phyloP scores from a whole-genome alignment of 768 basidiomycete species.

The Phanerochaete carnosa region DNA sequence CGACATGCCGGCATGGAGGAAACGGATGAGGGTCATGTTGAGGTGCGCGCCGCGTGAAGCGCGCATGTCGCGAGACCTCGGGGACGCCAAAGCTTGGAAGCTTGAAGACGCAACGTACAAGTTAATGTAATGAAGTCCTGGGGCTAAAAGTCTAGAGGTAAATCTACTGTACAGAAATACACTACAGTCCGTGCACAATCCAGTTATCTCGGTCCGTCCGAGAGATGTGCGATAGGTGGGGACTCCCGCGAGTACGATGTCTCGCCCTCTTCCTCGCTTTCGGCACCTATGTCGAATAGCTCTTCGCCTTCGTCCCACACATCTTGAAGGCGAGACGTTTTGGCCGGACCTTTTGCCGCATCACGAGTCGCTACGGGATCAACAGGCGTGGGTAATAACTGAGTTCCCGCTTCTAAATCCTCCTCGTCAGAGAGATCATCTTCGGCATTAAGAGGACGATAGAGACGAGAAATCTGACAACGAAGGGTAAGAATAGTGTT shows the following conservation, averaged over 20 bases:
- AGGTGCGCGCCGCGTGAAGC: neutral
- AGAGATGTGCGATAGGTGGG: conserved; percentile 3
- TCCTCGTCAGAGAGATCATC: conserved; percentile 41
- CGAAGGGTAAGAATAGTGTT: neutral
- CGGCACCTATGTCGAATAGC: conserved; percentile 63
- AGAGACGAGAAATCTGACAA: conserved; percentile 68
- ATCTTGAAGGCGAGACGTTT: conserved; percentile 45
- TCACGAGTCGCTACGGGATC: conserved; percentile 12
- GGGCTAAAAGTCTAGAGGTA: neutral
- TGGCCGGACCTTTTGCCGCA: conserved; percentile 14
- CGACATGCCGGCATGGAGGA: conserved; percentile 28
- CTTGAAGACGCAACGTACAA: neutral
- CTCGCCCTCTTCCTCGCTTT: conserved; percentile 51
- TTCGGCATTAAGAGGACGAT: conserved; percentile 63
- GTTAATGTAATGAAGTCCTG: neutral
- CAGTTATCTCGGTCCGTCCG: conserved; percentile 20
- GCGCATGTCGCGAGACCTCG: conserved; percentile 2
- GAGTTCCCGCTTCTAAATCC: conserved; percentile 48
- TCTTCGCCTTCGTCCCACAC: conserved; percentile 83
- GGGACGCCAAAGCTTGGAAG: neutral
- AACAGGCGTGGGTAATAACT: conserved; percentile 56
- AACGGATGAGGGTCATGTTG: conserved; percentile 6
- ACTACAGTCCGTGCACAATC: conserved; percentile 5
- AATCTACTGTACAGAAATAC: neutral
- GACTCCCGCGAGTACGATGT: neutral